Percentiles rank a stretch among this genome's conserved stretches.
These are phyloP conservation scores for Thielaviopsis ethacetica DNA, from an alignment of 2,329 filamentous ascomycete species.

Conservation along the genomic window DNA sequence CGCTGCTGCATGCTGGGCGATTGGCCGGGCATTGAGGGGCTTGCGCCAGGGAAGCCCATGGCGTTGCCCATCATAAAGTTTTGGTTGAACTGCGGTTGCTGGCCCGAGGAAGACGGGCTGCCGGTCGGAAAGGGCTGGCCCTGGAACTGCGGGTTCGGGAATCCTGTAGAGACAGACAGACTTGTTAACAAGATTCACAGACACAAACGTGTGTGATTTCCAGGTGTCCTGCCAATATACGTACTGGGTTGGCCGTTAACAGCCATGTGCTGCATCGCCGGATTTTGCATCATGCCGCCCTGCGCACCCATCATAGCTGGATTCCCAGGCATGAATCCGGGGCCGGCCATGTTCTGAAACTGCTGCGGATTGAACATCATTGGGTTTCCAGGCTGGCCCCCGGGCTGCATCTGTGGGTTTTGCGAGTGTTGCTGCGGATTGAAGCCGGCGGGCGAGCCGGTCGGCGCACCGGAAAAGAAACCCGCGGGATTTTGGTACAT, in stretches of 20 bases:
- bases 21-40: conserved; percentile 34
- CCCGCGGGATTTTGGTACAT: conserved; percentile 11
- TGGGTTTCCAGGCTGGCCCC: conserved; percentile 8
- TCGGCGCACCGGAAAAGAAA: conserved; percentile 9
- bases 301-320: conserved; percentile 39
- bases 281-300: conserved; percentile 47
- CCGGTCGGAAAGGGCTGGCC: conserved; percentile 5
- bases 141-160: conserved; percentile 5
- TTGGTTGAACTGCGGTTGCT: conserved; percentile 12
- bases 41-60: conserved; percentile 30
- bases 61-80: conserved; percentile 18
- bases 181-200: neutral
- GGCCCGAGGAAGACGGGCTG: conserved; percentile 4
- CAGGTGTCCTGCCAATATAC: neutral
- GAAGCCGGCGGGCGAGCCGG: conserved; percentile 6
- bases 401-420: conserved; percentile 8
- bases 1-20: conserved; percentile 42
- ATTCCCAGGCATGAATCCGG: conserved; percentile 31
- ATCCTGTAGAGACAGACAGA: neutral
- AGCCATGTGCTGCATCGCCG: conserved; percentile 41
- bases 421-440: conserved; percentile 9
- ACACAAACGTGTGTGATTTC: neutral
- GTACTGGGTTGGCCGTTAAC: conserved; percentile 27
- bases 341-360: conserved; percentile 27
- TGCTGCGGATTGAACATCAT: conserved; percentile 11